Conservation (phyloP, 2,329 filamentous ascomycete species). For the Fusarium poae region DNA sequence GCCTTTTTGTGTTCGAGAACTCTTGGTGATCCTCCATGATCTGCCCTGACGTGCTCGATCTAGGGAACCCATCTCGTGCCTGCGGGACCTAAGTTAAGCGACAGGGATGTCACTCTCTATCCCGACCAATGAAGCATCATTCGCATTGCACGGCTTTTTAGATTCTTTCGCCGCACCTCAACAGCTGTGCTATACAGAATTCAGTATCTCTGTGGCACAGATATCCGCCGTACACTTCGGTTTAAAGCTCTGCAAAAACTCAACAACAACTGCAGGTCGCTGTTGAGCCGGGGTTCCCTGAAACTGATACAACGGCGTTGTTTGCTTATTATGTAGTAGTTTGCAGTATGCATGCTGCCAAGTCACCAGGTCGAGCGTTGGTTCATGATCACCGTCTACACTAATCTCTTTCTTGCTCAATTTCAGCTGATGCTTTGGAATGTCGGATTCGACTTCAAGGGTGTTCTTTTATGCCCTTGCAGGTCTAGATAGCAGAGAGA, state of each 20-base stretch:
- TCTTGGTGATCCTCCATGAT: conserved; percentile 27
- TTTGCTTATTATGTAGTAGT: conserved; percentile 6
- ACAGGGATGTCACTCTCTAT: conserved; percentile 17
- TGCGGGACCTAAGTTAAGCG: not conserved
- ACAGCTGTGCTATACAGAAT: not conserved
- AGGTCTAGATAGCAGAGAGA: conserved; percentile 5
- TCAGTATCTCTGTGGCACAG: conserved; percentile 2
- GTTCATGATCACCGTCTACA: conserved; percentile 3
- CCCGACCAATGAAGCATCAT: conserved; percentile 27
- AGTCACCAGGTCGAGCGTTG: conserved; percentile 22
- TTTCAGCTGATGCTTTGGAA: conserved; percentile 17
- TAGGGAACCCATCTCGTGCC: conserved; percentile 15
- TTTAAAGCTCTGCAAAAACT: conserved; percentile 5
- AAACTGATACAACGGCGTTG: conserved; percentile 43
- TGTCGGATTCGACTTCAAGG: conserved; percentile 1
- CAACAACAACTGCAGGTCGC: conserved; percentile 13
- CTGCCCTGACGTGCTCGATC: conserved; percentile 15
- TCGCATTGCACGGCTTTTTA: conserved; percentile 8
- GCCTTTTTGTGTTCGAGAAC: not conserved
- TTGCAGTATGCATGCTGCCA: conserved; percentile 19
- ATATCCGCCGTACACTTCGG: not conserved
- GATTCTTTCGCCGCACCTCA: conserved; percentile 13
- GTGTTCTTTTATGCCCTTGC: conserved; percentile 22
- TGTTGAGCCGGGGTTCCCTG: conserved; percentile 37
- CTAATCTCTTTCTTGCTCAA: conserved; percentile 6